These are phyloP conservation scores for Cornus controversa DNA, from an alignment of 148 eudicot genomes.

Conservation along the genomic window DNA sequence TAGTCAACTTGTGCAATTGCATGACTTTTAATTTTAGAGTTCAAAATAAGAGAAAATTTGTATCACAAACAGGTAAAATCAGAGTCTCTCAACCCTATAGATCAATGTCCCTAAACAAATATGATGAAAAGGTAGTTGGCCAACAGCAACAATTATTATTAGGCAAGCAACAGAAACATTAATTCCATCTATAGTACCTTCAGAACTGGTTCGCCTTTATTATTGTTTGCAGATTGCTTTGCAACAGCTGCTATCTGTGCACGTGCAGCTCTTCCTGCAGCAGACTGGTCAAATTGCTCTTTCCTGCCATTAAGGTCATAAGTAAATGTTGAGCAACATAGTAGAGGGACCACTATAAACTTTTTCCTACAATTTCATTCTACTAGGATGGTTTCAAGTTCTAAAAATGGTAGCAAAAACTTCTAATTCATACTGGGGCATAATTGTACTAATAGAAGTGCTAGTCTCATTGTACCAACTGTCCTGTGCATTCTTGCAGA, in stretches of 20 bases:
- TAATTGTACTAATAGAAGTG: not conserved
- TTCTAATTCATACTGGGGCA: not conserved
- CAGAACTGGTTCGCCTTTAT: constrained; percentile 78
- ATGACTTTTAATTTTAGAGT: not conserved
- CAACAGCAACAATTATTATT: not conserved
- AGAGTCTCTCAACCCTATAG: not conserved
- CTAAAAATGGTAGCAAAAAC: not conserved
- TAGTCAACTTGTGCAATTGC: not conserved
- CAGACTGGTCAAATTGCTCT: constrained; percentile 74
- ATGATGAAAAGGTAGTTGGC: not conserved
- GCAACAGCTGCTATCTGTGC: constrained; percentile 76
- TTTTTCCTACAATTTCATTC: not conserved
- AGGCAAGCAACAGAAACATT: not conserved
- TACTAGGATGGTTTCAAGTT: not conserved
- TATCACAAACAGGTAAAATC: not conserved
- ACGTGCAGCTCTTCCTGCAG: constrained; percentile 83
- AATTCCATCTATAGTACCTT: constrained; percentile 43
- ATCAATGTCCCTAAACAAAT: not conserved
- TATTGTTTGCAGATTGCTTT: constrained; percentile 55
- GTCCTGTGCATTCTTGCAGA: not conserved
- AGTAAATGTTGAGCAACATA: not conserved
- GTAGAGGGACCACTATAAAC: too few species aligned
- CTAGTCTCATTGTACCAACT: not conserved
- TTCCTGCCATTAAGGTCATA: constrained; percentile 49
- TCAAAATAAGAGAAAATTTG: not conserved